phyloP scores from a whole-genome alignment of 352 stramenopile species.

The Aphanomyces cochlioides region DNA sequence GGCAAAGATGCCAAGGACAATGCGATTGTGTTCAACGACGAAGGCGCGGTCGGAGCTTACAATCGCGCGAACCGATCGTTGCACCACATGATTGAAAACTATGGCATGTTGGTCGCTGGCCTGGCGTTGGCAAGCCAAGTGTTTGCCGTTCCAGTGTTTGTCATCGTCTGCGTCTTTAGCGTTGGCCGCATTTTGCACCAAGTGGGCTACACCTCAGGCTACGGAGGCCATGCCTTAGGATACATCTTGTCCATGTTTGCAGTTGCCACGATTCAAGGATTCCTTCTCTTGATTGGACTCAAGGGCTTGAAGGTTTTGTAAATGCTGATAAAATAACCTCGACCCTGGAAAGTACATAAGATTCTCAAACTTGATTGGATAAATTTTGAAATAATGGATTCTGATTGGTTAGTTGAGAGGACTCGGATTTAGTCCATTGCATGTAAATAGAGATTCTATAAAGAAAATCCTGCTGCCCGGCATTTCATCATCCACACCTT shows the following conservation, averaged over 20 bases:
- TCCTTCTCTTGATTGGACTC: constrained; percentile 10
- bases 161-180: constrained; percentile 16
- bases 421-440: too few species aligned
- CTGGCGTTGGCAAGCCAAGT: constrained; percentile 12
- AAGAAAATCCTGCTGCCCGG: too few species aligned
- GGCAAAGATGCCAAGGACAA: constrained; percentile 21
- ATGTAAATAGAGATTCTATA: too few species aligned
- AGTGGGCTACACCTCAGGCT: constrained; percentile 31
- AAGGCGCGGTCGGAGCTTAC: constrained; percentile 18
- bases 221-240: constrained; percentile 23
- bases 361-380: too few species aligned
- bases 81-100: constrained; percentile 32
- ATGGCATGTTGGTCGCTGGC: constrained; percentile 9
- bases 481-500: too few species aligned
- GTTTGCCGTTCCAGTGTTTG: constrained; percentile 28
- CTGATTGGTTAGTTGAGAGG: too few species aligned
- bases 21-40: constrained; percentile 25
- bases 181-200: constrained; percentile 31
- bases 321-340: too few species aligned
- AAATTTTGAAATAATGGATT: too few species aligned
- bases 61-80: constrained; percentile 30
- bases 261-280: constrained; percentile 18
- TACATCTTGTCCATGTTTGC: constrained; percentile 20
- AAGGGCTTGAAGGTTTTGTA: constrained; percentile 11
- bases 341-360: too few species aligned